Percentiles rank a stretch among this genome's conserved stretches.
These are phyloP conservation scores for Glomus cerebriforme DNA, from an alignment of 192 early-diverging fungal species.

Conservation along the genomic window DNA sequence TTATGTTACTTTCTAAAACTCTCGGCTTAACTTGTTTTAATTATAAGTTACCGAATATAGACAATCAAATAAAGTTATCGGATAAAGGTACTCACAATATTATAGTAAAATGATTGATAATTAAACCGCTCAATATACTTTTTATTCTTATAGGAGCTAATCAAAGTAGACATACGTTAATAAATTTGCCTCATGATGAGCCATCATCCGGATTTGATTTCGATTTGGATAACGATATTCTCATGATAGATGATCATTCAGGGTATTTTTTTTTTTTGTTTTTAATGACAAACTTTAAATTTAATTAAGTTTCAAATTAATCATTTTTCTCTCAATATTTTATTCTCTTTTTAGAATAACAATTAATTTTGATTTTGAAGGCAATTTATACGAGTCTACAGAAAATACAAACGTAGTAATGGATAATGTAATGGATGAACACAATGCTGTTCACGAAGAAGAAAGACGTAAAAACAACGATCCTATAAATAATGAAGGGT, in stretches of 20 bases:
- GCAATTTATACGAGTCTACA: slow-evolving; percentile 7
- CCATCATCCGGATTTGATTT: not conserved
- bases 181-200: slow-evolving; percentile 12
- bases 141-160: not conserved
- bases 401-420: not conserved
- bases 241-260: slow-evolving; percentile 11
- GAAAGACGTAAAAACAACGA: not conserved
- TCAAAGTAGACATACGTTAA: not conserved
- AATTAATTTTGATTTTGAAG: slow-evolving; percentile 28
- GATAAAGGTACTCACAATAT: not conserved
- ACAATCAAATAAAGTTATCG: too few relatives aligned
- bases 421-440: slow-evolving; percentile 15
- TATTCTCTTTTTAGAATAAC: slow-evolving; percentile 1
- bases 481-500: not conserved
- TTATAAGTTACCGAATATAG: slow-evolving; percentile 7
- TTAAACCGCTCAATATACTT: not conserved
- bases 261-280: not conserved
- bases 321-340: not conserved
- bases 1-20: not conserved
- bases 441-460: not conserved
- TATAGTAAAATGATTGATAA: not conserved
- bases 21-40: not conserved
- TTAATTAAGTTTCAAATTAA: too few relatives aligned
- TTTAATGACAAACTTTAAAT: too few relatives aligned
- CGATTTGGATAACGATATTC: slow-evolving; percentile 18